These are phyloP conservation scores for Aspergillus ustus DNA, from an alignment of 2,329 filamentous ascomycete genomes.

Conservation along the genomic window DNA sequence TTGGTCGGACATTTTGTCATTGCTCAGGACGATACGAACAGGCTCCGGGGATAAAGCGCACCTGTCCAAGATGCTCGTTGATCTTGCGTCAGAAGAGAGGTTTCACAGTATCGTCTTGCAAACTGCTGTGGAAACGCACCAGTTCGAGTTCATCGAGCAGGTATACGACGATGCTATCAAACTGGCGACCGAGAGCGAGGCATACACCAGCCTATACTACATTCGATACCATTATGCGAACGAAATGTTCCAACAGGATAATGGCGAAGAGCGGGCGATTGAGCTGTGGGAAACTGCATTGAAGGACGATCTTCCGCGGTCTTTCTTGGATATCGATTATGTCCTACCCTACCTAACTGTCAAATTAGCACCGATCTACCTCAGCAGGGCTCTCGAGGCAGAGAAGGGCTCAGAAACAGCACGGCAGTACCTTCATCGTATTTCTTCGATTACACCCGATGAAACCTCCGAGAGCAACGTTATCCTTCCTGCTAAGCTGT, in stretches of 20 bases:
- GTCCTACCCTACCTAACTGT: slow-evolving; percentile 19
- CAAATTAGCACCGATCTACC: slow-evolving; percentile 27
- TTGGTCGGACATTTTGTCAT: slow-evolving; percentile 17
- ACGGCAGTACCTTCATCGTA: slow-evolving; percentile 16
- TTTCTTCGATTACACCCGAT: slow-evolving; percentile 22
- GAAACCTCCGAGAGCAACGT: slow-evolving; percentile 23
- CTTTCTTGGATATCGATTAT: slow-evolving; percentile 19
- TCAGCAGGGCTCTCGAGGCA: slow-evolving; percentile 18
- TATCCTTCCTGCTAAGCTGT: slow-evolving; percentile 23
- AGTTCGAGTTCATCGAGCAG: slow-evolving; percentile 24
- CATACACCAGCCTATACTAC: slow-evolving; percentile 17
- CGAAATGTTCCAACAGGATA: slow-evolving; percentile 18
- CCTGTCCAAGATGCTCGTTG: slow-evolving; percentile 20
- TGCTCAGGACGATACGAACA: slow-evolving; percentile 10
- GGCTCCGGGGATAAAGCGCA: slow-evolving; percentile 7
- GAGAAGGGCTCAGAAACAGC: slow-evolving; percentile 13
- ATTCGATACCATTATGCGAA: slow-evolving; percentile 24
- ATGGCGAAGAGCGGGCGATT: slow-evolving; percentile 21
- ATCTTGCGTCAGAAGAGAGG: slow-evolving; percentile 17
- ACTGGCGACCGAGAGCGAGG: slow-evolving; percentile 10
- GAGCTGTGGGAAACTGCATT: slow-evolving; percentile 22
- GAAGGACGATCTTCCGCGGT: slow-evolving; percentile 23
- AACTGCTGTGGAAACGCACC: slow-evolving; percentile 22
- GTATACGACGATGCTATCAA: slow-evolving; percentile 28
- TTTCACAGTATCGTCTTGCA: slow-evolving; percentile 23